phyloP scores from a whole-genome alignment of 2,329 filamentous ascomycete genomes.

The Basipetospora chlamydospora region DNA sequence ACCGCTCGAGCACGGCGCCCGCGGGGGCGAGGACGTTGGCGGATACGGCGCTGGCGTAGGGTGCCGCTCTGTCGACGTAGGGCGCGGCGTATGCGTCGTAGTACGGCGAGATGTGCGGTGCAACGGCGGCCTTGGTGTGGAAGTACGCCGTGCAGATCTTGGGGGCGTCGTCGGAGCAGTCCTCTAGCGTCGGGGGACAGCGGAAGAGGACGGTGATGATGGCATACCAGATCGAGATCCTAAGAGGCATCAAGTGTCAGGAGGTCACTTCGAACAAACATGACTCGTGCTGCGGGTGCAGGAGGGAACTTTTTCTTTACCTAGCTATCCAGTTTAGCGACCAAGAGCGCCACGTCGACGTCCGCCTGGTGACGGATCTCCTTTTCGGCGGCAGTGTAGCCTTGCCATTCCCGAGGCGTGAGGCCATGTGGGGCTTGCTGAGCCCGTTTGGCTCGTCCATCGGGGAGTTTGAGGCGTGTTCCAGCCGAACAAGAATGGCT shows the following conservation, averaged over 20 bases:
- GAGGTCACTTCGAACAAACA: too few relatives aligned
- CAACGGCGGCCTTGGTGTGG: conserved; percentile 43
- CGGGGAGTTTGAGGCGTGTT: conserved; percentile 9
- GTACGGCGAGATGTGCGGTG: conserved; percentile 70
- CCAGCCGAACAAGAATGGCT: too few relatives aligned
- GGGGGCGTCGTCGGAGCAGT: conserved; percentile 56
- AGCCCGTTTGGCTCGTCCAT: conserved; percentile 28
- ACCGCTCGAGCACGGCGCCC: conserved; percentile 50
- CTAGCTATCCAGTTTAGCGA: conserved; percentile 37
- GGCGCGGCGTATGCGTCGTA: conserved; percentile 74
- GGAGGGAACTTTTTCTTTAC: conserved; percentile 22
- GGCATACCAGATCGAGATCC: conserved; percentile 73
- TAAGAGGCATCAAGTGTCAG: conserved; percentile 17
- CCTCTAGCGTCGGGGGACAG: conserved; percentile 58
- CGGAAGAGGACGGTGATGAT: conserved; percentile 69
- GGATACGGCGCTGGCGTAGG: conserved; percentile 55
- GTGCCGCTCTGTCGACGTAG: conserved; percentile 61
- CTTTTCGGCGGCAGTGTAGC: conserved; percentile 11
- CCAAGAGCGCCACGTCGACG: conserved; percentile 12
- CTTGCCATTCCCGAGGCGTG: conserved; percentile 1
- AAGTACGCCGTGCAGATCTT: conserved; percentile 75
- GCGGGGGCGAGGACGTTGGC: conserved; percentile 55
- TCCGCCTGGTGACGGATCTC: conserved; percentile 10
- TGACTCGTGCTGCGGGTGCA: too few relatives aligned
- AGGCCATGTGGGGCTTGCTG: conserved; percentile 11